Evolutionary conservation across 2,329 filamentous ascomycete genomes (phyloP), one percentile per base, ranked within the genome.

Genomic region (Exserohilum turcica): DNA sequence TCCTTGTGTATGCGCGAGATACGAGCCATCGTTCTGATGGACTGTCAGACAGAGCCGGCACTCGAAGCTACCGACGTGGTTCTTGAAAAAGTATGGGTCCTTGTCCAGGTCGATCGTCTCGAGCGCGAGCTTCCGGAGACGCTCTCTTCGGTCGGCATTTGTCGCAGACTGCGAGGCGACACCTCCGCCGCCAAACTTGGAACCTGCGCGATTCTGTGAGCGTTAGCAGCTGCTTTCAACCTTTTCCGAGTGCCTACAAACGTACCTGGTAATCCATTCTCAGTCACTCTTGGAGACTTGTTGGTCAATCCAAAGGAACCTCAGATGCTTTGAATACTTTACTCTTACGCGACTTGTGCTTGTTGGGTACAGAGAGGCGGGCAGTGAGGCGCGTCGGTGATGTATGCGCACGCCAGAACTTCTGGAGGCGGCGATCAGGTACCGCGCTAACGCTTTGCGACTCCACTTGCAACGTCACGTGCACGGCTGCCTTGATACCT

Each of bases 1-100:
- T 53, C 94, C 94, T 78, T 99, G 94, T 3, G 94, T 99, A 78
- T 99, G 94, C 1, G 94, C 94, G 63, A 99, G 91, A 78, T 99
- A 99, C 42, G 92, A 97, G 59, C 94, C 94, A 79, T 99, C 94
- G 76, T 99, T 99, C 72, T 99, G 94, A 82, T 99, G 94, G 4
- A 97, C 93, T 0, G 94, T 99, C 21, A 99, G 82, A 72, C 94
- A 99, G 35, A 99, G 88, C 27, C 94, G 90, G 76, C 94, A 99
- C 78, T 99, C 94, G 78, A 97, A 99, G 71, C 89, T 94, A 71
- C 94, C 94, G 68, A 97, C 91, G 77, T 99, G 93, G 82, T 99
- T 99, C 77, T 96, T 96, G 87, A 99, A 99, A 82, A 97, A 97
- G 84, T 97, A 99, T 0, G 94, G 94, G 79, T 99, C 94, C 79